phyloP scores from a whole-genome alignment of 2,329 filamentous ascomycete species.

The Leptodontidium sp. region DNA sequence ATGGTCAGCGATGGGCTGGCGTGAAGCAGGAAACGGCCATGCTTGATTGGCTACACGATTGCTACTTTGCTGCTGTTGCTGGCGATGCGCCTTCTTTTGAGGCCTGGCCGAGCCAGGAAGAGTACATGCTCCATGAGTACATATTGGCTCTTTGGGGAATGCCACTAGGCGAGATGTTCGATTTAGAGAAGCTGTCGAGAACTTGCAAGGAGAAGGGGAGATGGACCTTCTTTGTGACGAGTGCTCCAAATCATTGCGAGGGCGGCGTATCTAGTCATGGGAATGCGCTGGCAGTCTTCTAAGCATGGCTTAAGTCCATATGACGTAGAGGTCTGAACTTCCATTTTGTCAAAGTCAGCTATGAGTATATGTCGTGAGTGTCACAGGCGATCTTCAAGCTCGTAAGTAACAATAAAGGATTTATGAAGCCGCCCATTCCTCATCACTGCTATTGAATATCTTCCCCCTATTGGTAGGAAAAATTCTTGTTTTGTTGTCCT shows the following conservation, averaged over 20 bases:
- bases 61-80: constrained; percentile 53
- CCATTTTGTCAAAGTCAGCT: too few relatives aligned
- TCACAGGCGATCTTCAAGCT: neutral
- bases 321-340: too few relatives aligned
- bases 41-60: constrained; percentile 53
- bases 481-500: neutral
- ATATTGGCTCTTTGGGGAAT: constrained; percentile 47
- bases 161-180: constrained; percentile 47
- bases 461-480: neutral
- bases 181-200: constrained; percentile 45
- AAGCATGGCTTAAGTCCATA: neutral
- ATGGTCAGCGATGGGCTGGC: constrained; percentile 53
- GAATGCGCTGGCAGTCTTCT: constrained; percentile 56
- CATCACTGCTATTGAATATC: constrained; percentile 8
- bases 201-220: constrained; percentile 43
- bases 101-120: constrained; percentile 43
- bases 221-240: constrained; percentile 47
- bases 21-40: constrained; percentile 56
- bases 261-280: constrained; percentile 59
- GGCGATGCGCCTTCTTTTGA: constrained; percentile 56
- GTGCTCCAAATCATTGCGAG: constrained; percentile 51
- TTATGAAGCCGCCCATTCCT: neutral
- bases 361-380: constrained; percentile 13
- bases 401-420: neutral
- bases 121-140: constrained; percentile 45